Conservation (phyloP, 2,329 filamentous ascomycete genomes). For the Fusarium sp. region DNA sequence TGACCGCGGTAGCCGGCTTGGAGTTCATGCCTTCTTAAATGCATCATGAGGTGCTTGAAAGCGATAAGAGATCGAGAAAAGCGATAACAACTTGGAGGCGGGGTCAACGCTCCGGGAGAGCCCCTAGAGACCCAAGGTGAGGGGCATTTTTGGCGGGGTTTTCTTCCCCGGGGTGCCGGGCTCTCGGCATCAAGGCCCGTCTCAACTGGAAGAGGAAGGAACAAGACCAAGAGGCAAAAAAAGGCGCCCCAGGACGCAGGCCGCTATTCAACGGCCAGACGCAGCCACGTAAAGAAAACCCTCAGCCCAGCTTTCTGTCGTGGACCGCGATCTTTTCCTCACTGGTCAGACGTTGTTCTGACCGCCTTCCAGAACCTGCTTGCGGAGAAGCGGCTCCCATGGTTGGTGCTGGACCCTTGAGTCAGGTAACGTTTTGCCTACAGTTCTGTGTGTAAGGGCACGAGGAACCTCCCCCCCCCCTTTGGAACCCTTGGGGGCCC, state of each 20-base stretch:
- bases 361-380: conserved; percentile 40
- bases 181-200: conserved; percentile 2
- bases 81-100: conserved; percentile 29
- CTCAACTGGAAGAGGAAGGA: conserved; percentile 26
- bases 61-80: conserved; percentile 12
- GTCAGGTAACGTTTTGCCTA: conserved; percentile 36
- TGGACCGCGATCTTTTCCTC: conserved; percentile 26
- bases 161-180: conserved; percentile 11
- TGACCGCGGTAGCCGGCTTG: neutral
- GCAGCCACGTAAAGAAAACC: conserved; percentile 7
- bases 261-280: neutral
- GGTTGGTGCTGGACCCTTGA: conserved; percentile 42
- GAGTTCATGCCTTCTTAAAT: neutral
- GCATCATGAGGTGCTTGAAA: neutral
- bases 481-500: conserved; percentile 28
- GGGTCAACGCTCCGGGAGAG: conserved; percentile 17
- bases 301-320: conserved; percentile 15
- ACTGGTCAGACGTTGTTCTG: conserved; percentile 30
- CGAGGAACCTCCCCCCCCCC: neutral
- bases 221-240: conserved; percentile 9
- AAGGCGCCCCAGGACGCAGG: neutral
- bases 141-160: conserved; percentile 26
- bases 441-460: conserved; percentile 27
- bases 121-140: conserved; percentile 14
- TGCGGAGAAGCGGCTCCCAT: conserved; percentile 31